Evolutionary conservation across 2,329 filamentous ascomycete species (phyloP).

Genomic region (Bisporella sp.): DNA sequence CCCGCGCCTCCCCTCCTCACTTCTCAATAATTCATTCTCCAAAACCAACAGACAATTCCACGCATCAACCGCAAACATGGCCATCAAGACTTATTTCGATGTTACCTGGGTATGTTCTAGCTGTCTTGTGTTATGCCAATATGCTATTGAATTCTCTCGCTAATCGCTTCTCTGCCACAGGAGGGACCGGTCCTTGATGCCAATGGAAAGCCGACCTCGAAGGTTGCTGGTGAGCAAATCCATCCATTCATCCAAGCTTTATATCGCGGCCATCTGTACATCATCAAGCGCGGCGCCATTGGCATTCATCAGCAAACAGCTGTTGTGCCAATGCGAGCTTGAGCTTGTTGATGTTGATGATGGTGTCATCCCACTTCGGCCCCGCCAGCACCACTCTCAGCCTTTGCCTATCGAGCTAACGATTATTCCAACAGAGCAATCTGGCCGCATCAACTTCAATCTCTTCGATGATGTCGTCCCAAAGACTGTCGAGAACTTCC

Average conservation of each 20-base stretch:
- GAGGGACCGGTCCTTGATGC: constrained; percentile 63
- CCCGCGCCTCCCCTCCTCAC: constrained; percentile 36
- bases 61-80: constrained; percentile 68
- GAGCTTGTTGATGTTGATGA: constrained; percentile 9
- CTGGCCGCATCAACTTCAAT: constrained; percentile 81
- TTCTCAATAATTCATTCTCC: constrained; percentile 25
- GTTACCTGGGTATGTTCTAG: constrained; percentile 46
- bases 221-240: constrained; percentile 50
- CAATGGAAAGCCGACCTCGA: constrained; percentile 45
- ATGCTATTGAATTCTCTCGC: neutral
- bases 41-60: constrained; percentile 43
- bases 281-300: constrained; percentile 12
- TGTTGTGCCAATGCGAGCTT: no score
- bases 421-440: constrained; percentile 43
- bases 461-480: constrained; percentile 73
- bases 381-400: constrained; percentile 7
- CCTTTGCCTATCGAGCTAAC: constrained; percentile 15
- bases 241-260: constrained; percentile 4
- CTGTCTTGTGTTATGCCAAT: neutral
- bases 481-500: constrained; percentile 96
- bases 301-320: neutral
- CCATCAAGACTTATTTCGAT: constrained; percentile 69
- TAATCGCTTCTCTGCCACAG: neutral
- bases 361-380: constrained; percentile 12
- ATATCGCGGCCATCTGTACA: neutral